These are phyloP conservation scores for Flaveria bidentis DNA, from an alignment of 129 eudicot genomes.

Conservation along the genomic window DNA sequence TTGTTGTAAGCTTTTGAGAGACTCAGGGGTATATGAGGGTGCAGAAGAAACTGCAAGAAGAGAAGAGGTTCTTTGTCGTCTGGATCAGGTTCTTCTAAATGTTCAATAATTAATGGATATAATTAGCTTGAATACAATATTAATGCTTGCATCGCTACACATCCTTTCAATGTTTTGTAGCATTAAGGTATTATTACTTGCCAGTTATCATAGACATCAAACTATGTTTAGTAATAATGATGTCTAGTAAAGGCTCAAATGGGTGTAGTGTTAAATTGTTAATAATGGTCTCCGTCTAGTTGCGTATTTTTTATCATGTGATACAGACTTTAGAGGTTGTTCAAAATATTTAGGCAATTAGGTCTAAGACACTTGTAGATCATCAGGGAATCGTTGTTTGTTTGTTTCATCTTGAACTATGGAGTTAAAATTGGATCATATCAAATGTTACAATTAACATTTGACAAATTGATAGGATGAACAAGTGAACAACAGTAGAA, in stretches of 20 bases:
- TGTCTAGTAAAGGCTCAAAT: conserved; percentile 14
- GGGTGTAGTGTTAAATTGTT: conserved; percentile 2
- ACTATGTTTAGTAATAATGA: neutral
- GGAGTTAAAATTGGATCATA: conserved; percentile 8
- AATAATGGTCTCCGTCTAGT: neutral
- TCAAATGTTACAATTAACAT: neutral
- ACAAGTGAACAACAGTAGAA: neutral
- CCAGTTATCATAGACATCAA: neutral
- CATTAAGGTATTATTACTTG: neutral
- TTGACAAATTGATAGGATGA: neutral
- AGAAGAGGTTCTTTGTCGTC: conserved; percentile 44
- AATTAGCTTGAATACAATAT: neutral
- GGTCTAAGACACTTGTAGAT: conserved; percentile 3
- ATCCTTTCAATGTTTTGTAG: neutral
- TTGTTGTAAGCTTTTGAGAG: conserved; percentile 37
- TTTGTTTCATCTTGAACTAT: conserved; percentile 6
- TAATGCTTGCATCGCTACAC: neutral
- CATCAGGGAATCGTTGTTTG: neutral
- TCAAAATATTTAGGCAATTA: neutral
- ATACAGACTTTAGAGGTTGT: neutral
- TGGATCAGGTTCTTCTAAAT: conserved; percentile 33
- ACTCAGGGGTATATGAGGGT: conserved; percentile 36
- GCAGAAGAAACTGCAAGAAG: conserved; percentile 36
- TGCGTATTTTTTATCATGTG: neutral
- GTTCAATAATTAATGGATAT: neutral